A percentile compares a stretch with the other conserved stretches of the same genome.
phyloP scores from a whole-genome alignment of 257 asterid genomes.

The Coffea eugenioides region DNA sequence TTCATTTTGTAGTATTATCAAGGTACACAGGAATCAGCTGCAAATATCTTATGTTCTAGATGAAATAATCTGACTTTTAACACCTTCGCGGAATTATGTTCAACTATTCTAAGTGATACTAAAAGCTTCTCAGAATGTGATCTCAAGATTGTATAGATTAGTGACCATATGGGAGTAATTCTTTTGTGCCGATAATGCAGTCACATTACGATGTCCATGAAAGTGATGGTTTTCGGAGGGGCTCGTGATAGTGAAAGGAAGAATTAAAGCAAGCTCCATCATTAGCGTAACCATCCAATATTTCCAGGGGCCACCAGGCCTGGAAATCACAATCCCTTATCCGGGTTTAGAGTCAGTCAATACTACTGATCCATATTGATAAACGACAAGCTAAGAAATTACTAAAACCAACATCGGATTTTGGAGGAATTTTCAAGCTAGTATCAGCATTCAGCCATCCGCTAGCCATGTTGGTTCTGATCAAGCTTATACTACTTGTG shows the following conservation, averaged over 20 bases:
- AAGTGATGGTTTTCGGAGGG: background rate
- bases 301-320: background rate
- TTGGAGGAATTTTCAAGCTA: background rate
- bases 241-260: background rate
- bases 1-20: no score
- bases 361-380: no score
- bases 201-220: background rate
- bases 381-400: no score
- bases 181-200: background rate
- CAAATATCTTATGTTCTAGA: background rate
- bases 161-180: background rate
- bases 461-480: background rate
- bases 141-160: no score
- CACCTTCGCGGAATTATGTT: no score
- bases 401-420: no score
- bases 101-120: no score
- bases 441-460: background rate
- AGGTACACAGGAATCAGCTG: no score
- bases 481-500: constrained; percentile 31
- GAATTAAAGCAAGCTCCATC: background rate
- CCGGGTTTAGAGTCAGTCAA: background rate
- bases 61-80: no score
- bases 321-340: background rate
- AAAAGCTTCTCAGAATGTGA: background rate
- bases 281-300: no score